Evolutionary conservation across 192 early-diverging fungal species (phyloP), one percentile per base, ranked within the genome.

Genomic region (Diversispora eburnea): DNA sequence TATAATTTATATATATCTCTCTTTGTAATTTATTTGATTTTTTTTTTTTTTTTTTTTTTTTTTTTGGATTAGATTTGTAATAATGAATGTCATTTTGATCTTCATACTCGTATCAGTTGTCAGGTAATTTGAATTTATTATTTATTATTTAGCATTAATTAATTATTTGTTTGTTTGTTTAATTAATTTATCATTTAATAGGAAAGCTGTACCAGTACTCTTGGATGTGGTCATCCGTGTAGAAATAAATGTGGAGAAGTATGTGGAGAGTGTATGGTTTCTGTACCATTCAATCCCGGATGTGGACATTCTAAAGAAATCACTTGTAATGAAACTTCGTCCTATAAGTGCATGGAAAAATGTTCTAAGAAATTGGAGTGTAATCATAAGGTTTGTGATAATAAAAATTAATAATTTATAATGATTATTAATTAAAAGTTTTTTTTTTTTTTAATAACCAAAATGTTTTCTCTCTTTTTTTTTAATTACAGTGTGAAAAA

Each of bases 181-280:
- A 33, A 43, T 7, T 39, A 54, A 42, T 7, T 42, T 43, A 56
- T n/a, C 19, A 8, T 41, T 13, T 52, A 69, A 19, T 64, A 73
- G 72, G 72, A 1, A 15, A 3, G n/a, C n/a, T 73, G 72, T 41
- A 54, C 64, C 6, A 60, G 72, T 1, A 64, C 1, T 2, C 33
- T 73, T 51, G 41, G 49, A 22, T 73, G 72, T 60, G 72, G 72
- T 0, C 72, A 73, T 73, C 3, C 12, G 19, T 73, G 72, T 51
- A 19, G 4, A 3, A 73, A 64, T 54, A 2, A 22, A 73, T 73
- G 72, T 56, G 20, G 33, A 19, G 25, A 65, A 33, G 4, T 33
- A 2, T 73, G 72, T 45, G 72, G 61, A 0, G 4, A n/a, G 0
- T 73, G 72, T 64, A 42, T 55, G 45, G 13, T 5, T n/a, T 9